A percentile compares a stretch with the other conserved stretches of the same genome.
These are phyloP conservation scores for Peniophora sp. DNA, from an alignment of 1,284 basidiomycete genomes.

Conservation along the genomic window DNA sequence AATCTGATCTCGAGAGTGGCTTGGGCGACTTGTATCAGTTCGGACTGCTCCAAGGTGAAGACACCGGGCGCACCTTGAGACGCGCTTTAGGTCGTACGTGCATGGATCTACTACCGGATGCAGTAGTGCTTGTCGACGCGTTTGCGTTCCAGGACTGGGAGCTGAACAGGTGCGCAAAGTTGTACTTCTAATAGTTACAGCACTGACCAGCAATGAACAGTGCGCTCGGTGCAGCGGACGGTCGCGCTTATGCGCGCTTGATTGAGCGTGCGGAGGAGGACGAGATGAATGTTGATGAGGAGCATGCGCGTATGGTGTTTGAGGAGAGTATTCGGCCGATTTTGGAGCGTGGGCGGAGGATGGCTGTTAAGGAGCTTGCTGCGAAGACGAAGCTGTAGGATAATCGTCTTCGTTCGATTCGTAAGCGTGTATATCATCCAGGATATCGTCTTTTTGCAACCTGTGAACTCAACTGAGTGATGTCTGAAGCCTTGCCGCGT, in stretches of 20 bases:
- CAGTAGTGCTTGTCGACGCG: conserved; percentile 65
- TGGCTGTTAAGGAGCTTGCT: too few species aligned
- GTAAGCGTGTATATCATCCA: too few species aligned
- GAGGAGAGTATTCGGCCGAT: conserved; percentile 44
- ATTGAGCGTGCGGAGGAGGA: conserved; percentile 60
- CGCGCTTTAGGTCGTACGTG: conserved; percentile 43
- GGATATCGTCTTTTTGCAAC: too few species aligned
- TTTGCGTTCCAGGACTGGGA: conserved; percentile 78
- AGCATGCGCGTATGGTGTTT: conserved; percentile 46
- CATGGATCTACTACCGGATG: conserved; percentile 52
- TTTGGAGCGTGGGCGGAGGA: conserved; percentile 31
- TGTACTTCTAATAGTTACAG: neutral
- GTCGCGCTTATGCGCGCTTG: conserved; percentile 61
- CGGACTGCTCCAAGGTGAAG: conserved; percentile 30
- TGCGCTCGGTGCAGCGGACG: conserved; percentile 59
- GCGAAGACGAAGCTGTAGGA: too few species aligned
- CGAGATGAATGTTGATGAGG: conserved; percentile 51
- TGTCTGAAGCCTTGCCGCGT: too few species aligned
- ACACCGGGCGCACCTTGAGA: conserved; percentile 47
- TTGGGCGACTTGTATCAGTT: conserved; percentile 55
- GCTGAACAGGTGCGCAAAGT: conserved; percentile 49
- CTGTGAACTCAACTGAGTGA: too few species aligned
- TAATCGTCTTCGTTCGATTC: too few species aligned
- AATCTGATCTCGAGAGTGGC: conserved; percentile 48
- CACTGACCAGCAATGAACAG: conserved; percentile 19